A percentile compares a stretch with the other conserved stretches of the same genome.
These are phyloP conservation scores for Herpetomonas samuelpessoai DNA, from an alignment of 208 protist species.

Conservation along the genomic window DNA sequence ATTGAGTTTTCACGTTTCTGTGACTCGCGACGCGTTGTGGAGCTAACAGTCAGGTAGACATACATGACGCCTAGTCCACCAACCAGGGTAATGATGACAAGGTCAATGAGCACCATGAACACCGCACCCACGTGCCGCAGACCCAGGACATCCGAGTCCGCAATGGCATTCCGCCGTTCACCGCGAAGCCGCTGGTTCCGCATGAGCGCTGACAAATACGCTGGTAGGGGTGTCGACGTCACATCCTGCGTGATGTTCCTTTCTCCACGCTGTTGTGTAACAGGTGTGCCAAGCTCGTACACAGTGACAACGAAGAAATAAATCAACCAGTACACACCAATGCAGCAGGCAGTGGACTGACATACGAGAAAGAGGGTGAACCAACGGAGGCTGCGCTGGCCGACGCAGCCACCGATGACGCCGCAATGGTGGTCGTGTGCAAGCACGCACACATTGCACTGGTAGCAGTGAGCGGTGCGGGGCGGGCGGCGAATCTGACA, in stretches of 20 bases:
- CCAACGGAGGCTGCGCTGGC: slow-evolving; percentile 68
- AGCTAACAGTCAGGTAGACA: slow-evolving; percentile 52
- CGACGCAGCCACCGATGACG: slow-evolving; percentile 75
- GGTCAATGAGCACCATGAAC: slow-evolving; percentile 40
- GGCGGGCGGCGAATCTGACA: slow-evolving; percentile 54
- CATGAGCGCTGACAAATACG: background rate
- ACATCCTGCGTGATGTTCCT: background rate
- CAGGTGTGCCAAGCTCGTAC: slow-evolving; percentile 3
- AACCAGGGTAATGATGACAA: slow-evolving; percentile 50
- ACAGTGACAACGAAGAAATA: slow-evolving; percentile 17
- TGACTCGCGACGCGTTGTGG: slow-evolving; percentile 42
- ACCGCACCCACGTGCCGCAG: slow-evolving; percentile 21
- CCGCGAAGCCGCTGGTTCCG: background rate
- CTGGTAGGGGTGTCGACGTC: background rate
- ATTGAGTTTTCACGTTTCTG: slow-evolving; percentile 28
- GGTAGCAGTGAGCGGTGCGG: slow-evolving; percentile 73
- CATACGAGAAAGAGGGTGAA: slow-evolving; percentile 65
- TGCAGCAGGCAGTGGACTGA: slow-evolving; percentile 17
- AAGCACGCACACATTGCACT: slow-evolving; percentile 76
- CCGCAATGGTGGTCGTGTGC: slow-evolving; percentile 85
- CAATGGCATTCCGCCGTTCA: slow-evolving; percentile 10
- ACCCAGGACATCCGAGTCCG: slow-evolving; percentile 14
- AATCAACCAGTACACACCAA: slow-evolving; percentile 40
- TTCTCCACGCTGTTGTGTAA: too few relatives aligned
- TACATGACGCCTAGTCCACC: slow-evolving; percentile 53